Conservation (phyloP, 257 asterid species). For the Plantago ovata region DNA sequence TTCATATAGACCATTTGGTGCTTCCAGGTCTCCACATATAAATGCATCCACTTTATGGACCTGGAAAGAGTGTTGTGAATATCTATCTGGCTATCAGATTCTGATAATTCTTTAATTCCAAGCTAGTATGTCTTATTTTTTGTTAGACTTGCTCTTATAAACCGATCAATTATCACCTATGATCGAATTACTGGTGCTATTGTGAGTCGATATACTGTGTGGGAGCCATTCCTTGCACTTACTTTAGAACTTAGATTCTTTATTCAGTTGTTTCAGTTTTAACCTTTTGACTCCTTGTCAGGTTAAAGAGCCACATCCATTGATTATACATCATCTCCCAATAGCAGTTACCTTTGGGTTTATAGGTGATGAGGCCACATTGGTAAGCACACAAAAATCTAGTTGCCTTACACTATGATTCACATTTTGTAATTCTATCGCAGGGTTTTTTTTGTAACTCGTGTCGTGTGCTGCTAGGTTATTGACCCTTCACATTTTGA, state of each 20-base stretch:
- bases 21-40: too few relatives aligned
- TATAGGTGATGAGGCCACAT: slow-evolving; percentile 63
- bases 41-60: too few relatives aligned
- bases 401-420: not conserved
- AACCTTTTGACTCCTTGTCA: slow-evolving; percentile 35
- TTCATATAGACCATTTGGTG: too few relatives aligned
- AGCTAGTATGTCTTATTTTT: too few relatives aligned
- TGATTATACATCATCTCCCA: slow-evolving; percentile 94
- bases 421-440: not conserved
- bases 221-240: not conserved
- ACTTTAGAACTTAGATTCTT: slow-evolving; percentile 11
- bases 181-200: not conserved
- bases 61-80: not conserved
- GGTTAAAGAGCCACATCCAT: slow-evolving; percentile 90
- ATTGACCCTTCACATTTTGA: slow-evolving; percentile 89
- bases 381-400: slow-evolving; percentile 43
- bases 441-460: slow-evolving; percentile 1
- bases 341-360: slow-evolving; percentile 87
- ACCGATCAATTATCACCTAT: too few relatives aligned
- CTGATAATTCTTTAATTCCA: too few relatives aligned
- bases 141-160: too few relatives aligned
- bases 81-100: not conserved
- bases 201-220: slow-evolving; percentile 4
- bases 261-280: slow-evolving; percentile 16
- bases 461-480: slow-evolving; percentile 42